phyloP scores from a whole-genome alignment of 2,329 filamentous ascomycete species.

The Colletotrichum sansevieriae region DNA sequence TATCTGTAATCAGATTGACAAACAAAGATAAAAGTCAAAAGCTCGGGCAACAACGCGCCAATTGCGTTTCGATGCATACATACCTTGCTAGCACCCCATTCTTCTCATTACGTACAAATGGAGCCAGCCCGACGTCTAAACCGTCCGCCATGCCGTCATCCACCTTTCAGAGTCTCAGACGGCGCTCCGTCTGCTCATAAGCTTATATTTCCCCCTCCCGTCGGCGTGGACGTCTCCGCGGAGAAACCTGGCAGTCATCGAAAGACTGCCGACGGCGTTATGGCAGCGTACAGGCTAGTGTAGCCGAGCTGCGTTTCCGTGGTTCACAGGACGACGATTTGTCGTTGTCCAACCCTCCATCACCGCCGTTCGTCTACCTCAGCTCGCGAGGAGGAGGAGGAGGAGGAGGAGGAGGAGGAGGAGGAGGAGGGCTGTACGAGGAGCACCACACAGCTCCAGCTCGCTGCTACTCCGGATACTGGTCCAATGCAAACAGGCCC shows the following conservation, averaged over 20 bases:
- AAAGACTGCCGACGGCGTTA: background rate
- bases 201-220: slow-evolving; percentile 27
- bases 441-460: slow-evolving; percentile 19
- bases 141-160: slow-evolving; percentile 37
- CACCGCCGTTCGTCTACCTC: background rate
- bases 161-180: slow-evolving; percentile 15
- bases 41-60: slow-evolving; percentile 24
- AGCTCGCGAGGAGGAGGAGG: background rate
- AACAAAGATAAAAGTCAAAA: slow-evolving; percentile 29
- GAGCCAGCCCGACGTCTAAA: slow-evolving; percentile 25
- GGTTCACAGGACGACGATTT: background rate
- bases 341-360: slow-evolving; percentile 23
- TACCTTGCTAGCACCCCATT: slow-evolving; percentile 36
- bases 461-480: slow-evolving; percentile 14
- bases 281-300: slow-evolving; percentile 3
- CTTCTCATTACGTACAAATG: slow-evolving; percentile 43
- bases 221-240: slow-evolving; percentile 31
- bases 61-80: slow-evolving; percentile 25
- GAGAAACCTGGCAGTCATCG: background rate
- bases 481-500: slow-evolving; percentile 39
- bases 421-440: too few relatives aligned
- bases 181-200: slow-evolving; percentile 33
- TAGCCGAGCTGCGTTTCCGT: slow-evolving; percentile 7
- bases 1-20: slow-evolving; percentile 30
- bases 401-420: background rate